Evolutionary conservation across 2,329 filamentous ascomycete species (phyloP), one percentile per base, ranked within the genome.

Genomic region (Bipolaris victoriae): DNA sequence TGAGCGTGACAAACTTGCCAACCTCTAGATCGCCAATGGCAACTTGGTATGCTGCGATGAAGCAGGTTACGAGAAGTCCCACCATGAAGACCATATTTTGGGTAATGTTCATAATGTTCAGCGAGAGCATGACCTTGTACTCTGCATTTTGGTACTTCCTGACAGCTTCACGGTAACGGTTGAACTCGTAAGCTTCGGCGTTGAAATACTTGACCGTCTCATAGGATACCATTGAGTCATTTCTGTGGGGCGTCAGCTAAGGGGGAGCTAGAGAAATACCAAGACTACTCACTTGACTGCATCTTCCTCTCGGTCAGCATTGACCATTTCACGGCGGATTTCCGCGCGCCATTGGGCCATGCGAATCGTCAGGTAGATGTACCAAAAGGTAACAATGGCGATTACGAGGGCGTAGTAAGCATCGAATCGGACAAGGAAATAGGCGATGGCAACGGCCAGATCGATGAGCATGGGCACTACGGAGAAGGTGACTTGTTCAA

Each of bases 141-240:
- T 87, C 84, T 9, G 84, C 84, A 9, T 76, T 77, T 60, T 88
- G 86, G 65, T 83, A 88, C 61, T 81, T 81, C 49, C 77, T 73
- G 0, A 88, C 84, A 11, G 85, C 83, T 20, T 81, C 76, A 29
- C 79, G 81, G 67, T 86, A 88, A 6, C 84, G 78, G 49, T 82
- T 78, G 40, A 85, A 86, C 66, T 88, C 86, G 58, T 84, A 82
- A 1, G 76, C 76, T 59, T 87, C 83, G 16, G 86, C 85, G 61
- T 86, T 86, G 75, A 87, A 88, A 68, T 88, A 86, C 63, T 88
- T 86, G 43, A 88, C 86, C 1, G 86, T 88, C 79, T 99, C 95
- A 76, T 98, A 99, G n/a, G 92, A 96, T 61, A 95, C 92, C 81
- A 99, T 95, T 0, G 95, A 98, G 76, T 99, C 95, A 73, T 97